phyloP scores from a whole-genome alignment of 306 rosid genomes.

The Psophocarpus tetragonolobus region DNA sequence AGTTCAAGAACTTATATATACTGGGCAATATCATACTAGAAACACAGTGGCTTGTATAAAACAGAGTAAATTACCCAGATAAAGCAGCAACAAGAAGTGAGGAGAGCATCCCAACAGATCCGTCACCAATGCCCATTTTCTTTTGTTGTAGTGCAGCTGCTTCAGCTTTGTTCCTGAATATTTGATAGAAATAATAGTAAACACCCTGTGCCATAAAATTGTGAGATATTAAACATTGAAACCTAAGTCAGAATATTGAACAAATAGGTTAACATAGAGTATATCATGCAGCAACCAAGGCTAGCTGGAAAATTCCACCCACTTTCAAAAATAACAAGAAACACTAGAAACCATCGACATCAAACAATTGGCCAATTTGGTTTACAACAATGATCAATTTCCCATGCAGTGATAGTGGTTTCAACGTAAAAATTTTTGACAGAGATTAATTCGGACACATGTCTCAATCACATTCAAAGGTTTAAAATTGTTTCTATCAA shows the following conservation, averaged over 20 bases:
- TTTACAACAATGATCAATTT: neutral
- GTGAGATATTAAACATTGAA: slow-evolving; percentile 48
- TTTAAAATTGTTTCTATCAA: neutral
- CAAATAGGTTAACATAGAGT: slow-evolving; percentile 11
- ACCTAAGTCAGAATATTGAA: slow-evolving; percentile 34
- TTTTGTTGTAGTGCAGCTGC: slow-evolving; percentile 57
- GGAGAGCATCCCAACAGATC: slow-evolving; percentile 90
- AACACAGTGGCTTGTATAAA: neutral
- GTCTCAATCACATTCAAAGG: neutral
- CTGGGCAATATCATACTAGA: slow-evolving; percentile 9
- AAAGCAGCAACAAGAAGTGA: slow-evolving; percentile 94
- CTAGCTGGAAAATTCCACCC: neutral
- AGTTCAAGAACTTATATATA: neutral
- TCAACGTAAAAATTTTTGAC: neutral
- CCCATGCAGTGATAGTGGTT: neutral
- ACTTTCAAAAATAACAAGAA: slow-evolving; percentile 9
- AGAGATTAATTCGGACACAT: neutral
- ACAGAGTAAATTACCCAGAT: slow-evolving; percentile 67
- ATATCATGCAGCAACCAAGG: slow-evolving; percentile 20
- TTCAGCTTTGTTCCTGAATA: slow-evolving; percentile 95
- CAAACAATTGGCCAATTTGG: slow-evolving; percentile 3
- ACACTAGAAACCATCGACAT: neutral
- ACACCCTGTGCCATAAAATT: slow-evolving; percentile 89
- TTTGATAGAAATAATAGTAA: slow-evolving; percentile 99
- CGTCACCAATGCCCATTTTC: slow-evolving; percentile 78